A percentile compares a stretch with the other conserved stretches of the same genome.
phyloP scores from a whole-genome alignment of 805 yeast genomes.

The Nakazawaea ernobii region DNA sequence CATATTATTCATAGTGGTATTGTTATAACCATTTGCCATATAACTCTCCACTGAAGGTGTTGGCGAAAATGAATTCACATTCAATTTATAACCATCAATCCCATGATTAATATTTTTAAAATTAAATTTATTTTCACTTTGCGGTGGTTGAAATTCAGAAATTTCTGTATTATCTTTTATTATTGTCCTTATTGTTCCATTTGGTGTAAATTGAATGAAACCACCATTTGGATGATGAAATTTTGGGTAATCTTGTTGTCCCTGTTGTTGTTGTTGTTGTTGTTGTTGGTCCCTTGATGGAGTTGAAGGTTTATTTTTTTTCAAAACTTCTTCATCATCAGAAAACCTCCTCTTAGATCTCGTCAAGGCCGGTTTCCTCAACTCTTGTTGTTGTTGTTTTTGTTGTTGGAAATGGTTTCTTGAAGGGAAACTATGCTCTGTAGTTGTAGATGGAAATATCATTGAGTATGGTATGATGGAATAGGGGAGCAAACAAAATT shows the following conservation, averaged over 20 bases:
- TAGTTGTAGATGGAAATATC: background rate
- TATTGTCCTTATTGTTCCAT: constrained; percentile 50
- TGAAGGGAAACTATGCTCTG: background rate
- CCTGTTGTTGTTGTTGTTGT: constrained; percentile 21
- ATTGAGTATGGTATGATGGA: background rate
- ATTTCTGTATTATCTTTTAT: constrained; percentile 37
- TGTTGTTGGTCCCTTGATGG: constrained; percentile 11
- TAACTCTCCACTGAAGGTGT: constrained; percentile 27
- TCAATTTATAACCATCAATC: constrained; percentile 30
- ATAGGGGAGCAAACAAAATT: too few relatives aligned
- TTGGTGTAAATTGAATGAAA: constrained; percentile 52
- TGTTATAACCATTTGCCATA: constrained; percentile 25
- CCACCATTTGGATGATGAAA: constrained; percentile 62
- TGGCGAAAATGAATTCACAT: constrained; percentile 21
- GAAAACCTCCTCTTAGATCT: constrained; percentile 32
- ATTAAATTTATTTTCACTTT: constrained; percentile 25
- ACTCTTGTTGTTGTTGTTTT: background rate
- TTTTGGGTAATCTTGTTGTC: constrained; percentile 45
- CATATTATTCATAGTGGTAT: background rate
- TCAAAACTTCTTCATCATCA: constrained; percentile 23
- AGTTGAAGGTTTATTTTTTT: constrained; percentile 17
- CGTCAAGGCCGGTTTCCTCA: constrained; percentile 7
- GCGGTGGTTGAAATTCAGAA: constrained; percentile 40
- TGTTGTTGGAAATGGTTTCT: background rate
- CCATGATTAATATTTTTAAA: constrained; percentile 24